Evolutionary conservation across 2,329 filamentous ascomycete genomes (phyloP).

Genomic region (Metarhizium humberi): DNA sequence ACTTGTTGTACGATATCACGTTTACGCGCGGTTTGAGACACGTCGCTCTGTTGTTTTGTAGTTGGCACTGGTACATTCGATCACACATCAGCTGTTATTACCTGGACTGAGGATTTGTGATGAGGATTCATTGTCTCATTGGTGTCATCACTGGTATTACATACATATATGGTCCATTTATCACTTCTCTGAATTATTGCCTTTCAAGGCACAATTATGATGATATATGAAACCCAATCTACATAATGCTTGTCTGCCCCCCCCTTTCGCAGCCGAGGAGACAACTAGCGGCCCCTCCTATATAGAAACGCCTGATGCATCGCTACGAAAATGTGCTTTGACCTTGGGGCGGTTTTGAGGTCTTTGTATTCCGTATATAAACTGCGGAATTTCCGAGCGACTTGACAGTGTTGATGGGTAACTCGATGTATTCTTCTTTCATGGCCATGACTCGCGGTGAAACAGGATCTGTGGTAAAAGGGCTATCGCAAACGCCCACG

Average conservation of each 20-base stretch:
- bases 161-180: no score
- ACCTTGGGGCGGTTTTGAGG: background rate
- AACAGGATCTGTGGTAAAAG: slow-evolving; percentile 1
- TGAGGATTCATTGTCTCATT: no score
- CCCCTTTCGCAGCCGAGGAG: background rate
- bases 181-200: no score
- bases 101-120: no score
- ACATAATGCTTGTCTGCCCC: background rate
- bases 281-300: background rate
- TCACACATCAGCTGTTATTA: no score
- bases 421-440: background rate
- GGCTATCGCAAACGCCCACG: background rate
- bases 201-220: no score
- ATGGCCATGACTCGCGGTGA: slow-evolving; percentile 3
- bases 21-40: no score
- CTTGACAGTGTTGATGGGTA: background rate
- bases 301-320: no score
- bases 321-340: background rate
- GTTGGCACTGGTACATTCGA: background rate
- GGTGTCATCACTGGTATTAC: no score
- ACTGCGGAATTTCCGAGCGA: background rate
- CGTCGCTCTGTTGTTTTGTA: background rate
- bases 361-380: background rate
- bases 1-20: background rate
- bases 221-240: background rate